These are phyloP conservation scores for Ogataea parapolymorpha DNA, from an alignment of 805 yeast species.

Conservation along the genomic window DNA sequence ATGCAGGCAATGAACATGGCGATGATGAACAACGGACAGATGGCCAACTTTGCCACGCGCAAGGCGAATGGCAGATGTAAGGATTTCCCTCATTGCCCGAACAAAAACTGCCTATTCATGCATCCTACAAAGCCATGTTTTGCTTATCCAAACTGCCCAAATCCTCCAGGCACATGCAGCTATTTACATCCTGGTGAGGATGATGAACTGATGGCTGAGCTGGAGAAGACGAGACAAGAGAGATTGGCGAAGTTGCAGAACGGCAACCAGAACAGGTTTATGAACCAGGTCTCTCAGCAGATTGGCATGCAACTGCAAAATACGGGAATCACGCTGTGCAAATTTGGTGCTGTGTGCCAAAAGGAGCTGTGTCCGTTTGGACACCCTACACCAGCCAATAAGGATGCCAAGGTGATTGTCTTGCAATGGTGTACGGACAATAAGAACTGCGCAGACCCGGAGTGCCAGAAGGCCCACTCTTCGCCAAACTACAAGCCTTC, in stretches of 20 bases:
- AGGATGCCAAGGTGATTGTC: constrained; percentile 62
- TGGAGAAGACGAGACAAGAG: constrained; percentile 52
- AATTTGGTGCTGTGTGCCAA: constrained; percentile 71
- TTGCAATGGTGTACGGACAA: constrained; percentile 77
- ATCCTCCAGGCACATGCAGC: constrained; percentile 78
- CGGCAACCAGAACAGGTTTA: constrained; percentile 24
- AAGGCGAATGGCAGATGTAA: constrained; percentile 62
- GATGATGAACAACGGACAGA: constrained; percentile 23
- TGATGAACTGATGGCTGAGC: constrained; percentile 63
- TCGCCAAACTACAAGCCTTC: constrained; percentile 53
- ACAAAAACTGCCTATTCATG: constrained; percentile 64
- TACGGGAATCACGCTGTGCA: constrained; percentile 60
- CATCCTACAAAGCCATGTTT: constrained; percentile 80
- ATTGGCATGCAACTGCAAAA: constrained; percentile 32
- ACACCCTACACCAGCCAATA: constrained; percentile 87
- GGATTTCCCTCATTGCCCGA: constrained; percentile 66
- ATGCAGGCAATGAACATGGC: constrained; percentile 40
- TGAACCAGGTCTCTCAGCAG: constrained; percentile 33
- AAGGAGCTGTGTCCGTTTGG: constrained; percentile 83
- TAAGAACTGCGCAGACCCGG: constrained; percentile 55
- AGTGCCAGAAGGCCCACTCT: constrained; percentile 78
- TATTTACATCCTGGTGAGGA: constrained; percentile 85
- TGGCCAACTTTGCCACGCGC: constrained; percentile 39
- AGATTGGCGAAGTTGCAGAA: constrained; percentile 20
- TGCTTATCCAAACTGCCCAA: constrained; percentile 74